phyloP scores from a whole-genome alignment of 2,329 filamentous ascomycete species.

The Plectosphaerella plurivora region DNA sequence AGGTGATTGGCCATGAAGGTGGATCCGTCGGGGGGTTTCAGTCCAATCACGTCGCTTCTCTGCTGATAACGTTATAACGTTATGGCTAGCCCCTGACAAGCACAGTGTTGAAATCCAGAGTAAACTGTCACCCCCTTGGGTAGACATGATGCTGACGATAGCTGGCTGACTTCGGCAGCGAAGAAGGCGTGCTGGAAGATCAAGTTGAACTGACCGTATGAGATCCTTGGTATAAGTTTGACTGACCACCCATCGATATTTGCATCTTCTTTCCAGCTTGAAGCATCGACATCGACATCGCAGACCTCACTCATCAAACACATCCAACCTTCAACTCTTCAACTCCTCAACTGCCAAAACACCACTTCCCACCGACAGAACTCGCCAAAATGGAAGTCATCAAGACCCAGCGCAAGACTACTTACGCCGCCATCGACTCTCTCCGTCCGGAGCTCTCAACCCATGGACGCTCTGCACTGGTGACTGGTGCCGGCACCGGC shows the following conservation, averaged over 20 bases:
- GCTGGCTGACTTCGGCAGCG: too few species aligned
- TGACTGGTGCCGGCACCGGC: constrained; percentile 51
- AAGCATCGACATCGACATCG: not conserved
- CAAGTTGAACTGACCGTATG: too few species aligned
- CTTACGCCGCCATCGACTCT: constrained; percentile 21
- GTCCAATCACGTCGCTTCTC: not conserved
- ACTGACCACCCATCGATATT: too few species aligned
- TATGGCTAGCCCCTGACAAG: too few species aligned
- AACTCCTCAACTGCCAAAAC: not conserved
- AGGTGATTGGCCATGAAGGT: too few species aligned
- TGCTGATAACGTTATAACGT: too few species aligned
- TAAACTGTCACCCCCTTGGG: too few species aligned
- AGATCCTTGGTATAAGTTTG: too few species aligned
- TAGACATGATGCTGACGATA: too few species aligned
- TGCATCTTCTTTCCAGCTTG: too few species aligned
- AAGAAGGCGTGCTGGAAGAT: too few species aligned
- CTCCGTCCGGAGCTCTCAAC: constrained; percentile 16
- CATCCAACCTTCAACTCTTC: not conserved
- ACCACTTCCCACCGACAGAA: not conserved
- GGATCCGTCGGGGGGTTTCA: not conserved
- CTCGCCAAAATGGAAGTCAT: constrained; percentile 7
- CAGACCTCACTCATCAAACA: not conserved
- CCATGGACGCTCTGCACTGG: constrained; percentile 40
- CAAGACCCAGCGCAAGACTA: constrained; percentile 8
- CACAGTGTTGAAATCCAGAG: too few species aligned